Conservation (phyloP, 176 grass and related monocot species). For the Stipa capillata region DNA sequence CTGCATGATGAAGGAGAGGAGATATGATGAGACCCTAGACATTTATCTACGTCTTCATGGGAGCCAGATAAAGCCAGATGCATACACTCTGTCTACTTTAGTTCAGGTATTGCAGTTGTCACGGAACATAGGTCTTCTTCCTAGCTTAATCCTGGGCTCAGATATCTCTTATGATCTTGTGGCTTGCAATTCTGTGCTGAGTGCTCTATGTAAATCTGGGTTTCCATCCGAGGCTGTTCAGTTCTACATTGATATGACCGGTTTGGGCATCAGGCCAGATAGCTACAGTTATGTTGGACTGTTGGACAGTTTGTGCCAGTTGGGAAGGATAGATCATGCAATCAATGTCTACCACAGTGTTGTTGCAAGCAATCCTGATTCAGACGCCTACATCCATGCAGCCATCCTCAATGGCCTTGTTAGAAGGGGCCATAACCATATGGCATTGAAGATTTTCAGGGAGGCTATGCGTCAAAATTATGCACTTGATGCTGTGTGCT, state of each 20-base stretch:
- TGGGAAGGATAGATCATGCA: conserved; percentile 41
- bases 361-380: conserved; percentile 31
- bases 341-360: conserved; percentile 42
- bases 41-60: conserved; percentile 38
- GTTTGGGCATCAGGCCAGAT: conserved; percentile 46
- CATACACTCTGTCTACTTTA: conserved; percentile 72
- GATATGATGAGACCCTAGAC: conserved; percentile 47
- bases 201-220: conserved; percentile 64
- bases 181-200: conserved; percentile 63
- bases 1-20: conserved; percentile 56
- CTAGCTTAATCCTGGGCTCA: conserved; percentile 27
- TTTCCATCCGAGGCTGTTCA: conserved; percentile 55
- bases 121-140: conserved; percentile 38
- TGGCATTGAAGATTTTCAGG: conserved; percentile 46
- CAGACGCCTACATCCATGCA: conserved; percentile 53
- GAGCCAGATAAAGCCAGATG: conserved; percentile 56
- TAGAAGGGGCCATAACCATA: conserved; percentile 42
- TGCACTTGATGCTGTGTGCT: conserved; percentile 58
- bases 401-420: conserved; percentile 52
- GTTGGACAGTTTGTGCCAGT: conserved; percentile 53
- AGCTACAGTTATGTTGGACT: conserved; percentile 66
- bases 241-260: conserved; percentile 52
- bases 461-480: conserved; percentile 43
- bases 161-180: conserved; percentile 62
- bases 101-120: conserved; percentile 41